Evolutionary conservation across 1,139 yeast genomes (phyloP), one percentile per base, ranked within the genome.

Genomic region (Pichia sp.): DNA sequence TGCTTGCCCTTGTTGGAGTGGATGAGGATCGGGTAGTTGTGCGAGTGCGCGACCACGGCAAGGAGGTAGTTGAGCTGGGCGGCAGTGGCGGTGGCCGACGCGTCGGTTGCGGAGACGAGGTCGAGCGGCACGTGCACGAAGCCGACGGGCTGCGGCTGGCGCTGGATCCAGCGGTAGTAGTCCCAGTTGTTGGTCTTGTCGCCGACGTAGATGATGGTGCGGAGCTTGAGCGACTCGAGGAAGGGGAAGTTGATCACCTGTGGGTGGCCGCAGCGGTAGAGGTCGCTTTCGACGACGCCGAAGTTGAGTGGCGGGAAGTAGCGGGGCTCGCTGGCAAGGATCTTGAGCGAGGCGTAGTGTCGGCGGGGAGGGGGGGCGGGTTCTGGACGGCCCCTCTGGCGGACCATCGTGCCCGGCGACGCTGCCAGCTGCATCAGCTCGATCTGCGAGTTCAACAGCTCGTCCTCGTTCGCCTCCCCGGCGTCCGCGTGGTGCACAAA

Each of bases 1-100:
- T 93, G 99, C 68, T 93, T 92, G 8, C 99, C 98, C 71, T 93
- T 93, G 68, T 92, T 90, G 4, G 97, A 89, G 69, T 93, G 98
- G 15, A 93, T 80, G 57, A 93, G 75, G 38, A 92, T 82, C 1
- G 99, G 98, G 67, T 87, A 87, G 68, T 90, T 90, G 31, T 84
- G 80, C 53, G 78, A 76, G 66, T 90, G 86, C 47, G 87, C 69
- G 57, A 89, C 76, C 46, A 88, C 67, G 58, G 81, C 78, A 52
- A 92, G 73, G 0, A 95, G 90, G 30, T 74, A 70, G 19, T 81
- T 75, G 56, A 90, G 76, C 7, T 85, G 74, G 7, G 82, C 81
- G 60, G 84, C 80, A 60, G 78, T 80, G 67, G 16, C n/a, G n/a
- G 32, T 47, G 23, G 23, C 23, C 23, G 23, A 19, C 23, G 23